Evolutionary conservation across 2,329 filamentous ascomycete genomes (phyloP), one percentile per base, ranked within the genome.

Genomic region (Dryadomyces quercus-mongolicae): DNA sequence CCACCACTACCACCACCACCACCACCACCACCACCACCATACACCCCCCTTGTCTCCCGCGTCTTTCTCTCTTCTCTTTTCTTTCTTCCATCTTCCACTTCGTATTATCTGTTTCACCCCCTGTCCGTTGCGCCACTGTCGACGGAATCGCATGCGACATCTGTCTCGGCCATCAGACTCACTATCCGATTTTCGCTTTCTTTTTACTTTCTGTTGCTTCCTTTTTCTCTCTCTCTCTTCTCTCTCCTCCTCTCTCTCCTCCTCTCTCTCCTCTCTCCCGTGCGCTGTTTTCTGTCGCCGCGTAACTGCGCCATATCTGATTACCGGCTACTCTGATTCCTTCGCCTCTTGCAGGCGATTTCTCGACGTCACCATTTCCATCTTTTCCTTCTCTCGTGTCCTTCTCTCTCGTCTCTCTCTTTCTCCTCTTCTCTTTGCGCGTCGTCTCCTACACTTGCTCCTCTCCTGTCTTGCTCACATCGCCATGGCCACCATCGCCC

Each of bases 401-500:
- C 31, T n/a, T 31, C 46, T 40, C 15, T 52, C n/a, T 20, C 31
- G 10, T 21, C n/a, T 47, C 42, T 46, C 13, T 3, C 9, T n/a
- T 31, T 15, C 31, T 1, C 7, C 36, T 18, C 13, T 15, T 4
- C n/a, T 34, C 45, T n/a, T 12, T 40, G 36, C 36, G 36, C 36
- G 10, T 4, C 15, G 36, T 40, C 22, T 22, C 22, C 20, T 8
- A 8, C 20, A 16, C 45, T 8, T 31, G 2, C 12, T 12, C n/a
- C 45, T 13, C 21, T 31, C 45, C 22, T 31, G 15, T 25, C 45
- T 47, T 12, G 15, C 9, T 16, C 45, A 31, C 21, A n/a, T 50
- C 49, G 22, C 43, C 38, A 81, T 81, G 78, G 73, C 78, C 56
- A 79, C 77, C 53, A 72, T 81, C 63, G 74, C 78, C 50, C 66